Conservation (phyloP, 192 early-diverging fungal genomes). For the Chytriomyces confervae region DNA sequence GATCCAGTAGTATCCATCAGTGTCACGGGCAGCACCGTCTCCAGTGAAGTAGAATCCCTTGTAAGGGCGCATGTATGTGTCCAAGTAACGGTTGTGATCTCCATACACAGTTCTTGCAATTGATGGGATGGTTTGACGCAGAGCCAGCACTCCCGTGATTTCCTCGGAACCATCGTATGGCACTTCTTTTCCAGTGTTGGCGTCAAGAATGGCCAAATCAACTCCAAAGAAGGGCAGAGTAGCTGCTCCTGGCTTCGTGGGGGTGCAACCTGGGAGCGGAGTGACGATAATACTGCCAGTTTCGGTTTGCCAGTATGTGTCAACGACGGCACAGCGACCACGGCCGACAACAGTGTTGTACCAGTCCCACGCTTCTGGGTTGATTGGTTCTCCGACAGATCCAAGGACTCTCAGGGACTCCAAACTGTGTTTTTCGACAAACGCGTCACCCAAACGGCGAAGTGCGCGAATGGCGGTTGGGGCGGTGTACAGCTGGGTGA, state of each 20-base stretch:
- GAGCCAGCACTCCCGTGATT: conserved; percentile 90
- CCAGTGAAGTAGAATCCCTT: conserved; percentile 95
- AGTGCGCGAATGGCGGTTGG: conserved; percentile 97
- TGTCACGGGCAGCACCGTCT: conserved; percentile 89
- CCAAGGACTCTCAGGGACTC: conserved; percentile 87
- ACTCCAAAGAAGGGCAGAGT: conserved; percentile 98
- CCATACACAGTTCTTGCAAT: conserved; percentile 91
- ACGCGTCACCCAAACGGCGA: conserved; percentile 80
- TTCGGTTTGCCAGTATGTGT: conserved; percentile 88
- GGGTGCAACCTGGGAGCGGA: conserved; percentile 83
- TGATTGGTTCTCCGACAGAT: conserved; percentile 97
- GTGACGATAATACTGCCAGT: conserved; percentile 90
- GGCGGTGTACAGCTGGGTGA: conserved; percentile 98
- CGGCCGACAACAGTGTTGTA: conserved; percentile 91
- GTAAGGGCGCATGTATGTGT: conserved; percentile 92
- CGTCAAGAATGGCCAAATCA: conserved; percentile 83
- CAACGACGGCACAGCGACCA: conserved; percentile 87
- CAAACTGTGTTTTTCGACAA: conserved; percentile 79
- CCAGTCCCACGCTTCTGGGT: conserved; percentile 98
- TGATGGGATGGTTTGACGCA: conserved; percentile 89
- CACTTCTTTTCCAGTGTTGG: conserved; percentile 82
- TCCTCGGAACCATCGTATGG: conserved; percentile 66
- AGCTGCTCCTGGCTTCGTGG: conserved; percentile 94
- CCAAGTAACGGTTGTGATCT: conserved; percentile 89
- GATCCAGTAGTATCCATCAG: conserved; percentile 96